Conservation (phyloP, 352 stramenopile genomes). For the Phytophthora sansomeana region DNA sequence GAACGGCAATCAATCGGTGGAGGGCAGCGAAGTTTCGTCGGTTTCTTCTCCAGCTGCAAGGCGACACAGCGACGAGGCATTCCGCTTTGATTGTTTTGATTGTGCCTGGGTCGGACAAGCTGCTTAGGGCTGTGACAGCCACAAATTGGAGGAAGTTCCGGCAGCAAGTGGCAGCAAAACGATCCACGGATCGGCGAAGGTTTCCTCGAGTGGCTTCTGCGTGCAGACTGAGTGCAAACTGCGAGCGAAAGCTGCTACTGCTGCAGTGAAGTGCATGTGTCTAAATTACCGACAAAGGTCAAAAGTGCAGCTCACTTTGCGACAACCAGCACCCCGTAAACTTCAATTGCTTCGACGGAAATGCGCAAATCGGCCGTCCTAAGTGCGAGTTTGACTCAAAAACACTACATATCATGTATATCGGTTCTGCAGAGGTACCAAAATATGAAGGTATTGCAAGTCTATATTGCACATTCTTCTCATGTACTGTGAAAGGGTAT, state of each 20-base stretch:
- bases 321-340: slow-evolving; percentile 9
- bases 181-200: neutral
- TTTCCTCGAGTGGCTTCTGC: neutral
- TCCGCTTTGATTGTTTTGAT: neutral
- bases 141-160: neutral
- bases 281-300: too few relatives aligned
- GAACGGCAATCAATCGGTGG: neutral
- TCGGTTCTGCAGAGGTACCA: too few relatives aligned
- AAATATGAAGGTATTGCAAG: too few relatives aligned
- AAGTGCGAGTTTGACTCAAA: too few relatives aligned
- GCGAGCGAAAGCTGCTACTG: too few relatives aligned
- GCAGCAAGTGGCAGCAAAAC: neutral
- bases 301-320: slow-evolving; percentile 1
- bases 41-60: neutral
- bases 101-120: slow-evolving; percentile 7
- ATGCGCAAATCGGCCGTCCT: neutral
- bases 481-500: too few relatives aligned
- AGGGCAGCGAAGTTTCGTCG: neutral
- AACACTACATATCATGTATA: too few relatives aligned
- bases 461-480: too few relatives aligned
- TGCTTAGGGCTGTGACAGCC: slow-evolving; percentile 12
- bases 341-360: slow-evolving; percentile 7
- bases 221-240: too few relatives aligned
- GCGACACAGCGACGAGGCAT: slow-evolving; percentile 1
- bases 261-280: too few relatives aligned